Conservation (phyloP, 1,284 basidiomycete species). For the Boletus subluridellus region DNA sequence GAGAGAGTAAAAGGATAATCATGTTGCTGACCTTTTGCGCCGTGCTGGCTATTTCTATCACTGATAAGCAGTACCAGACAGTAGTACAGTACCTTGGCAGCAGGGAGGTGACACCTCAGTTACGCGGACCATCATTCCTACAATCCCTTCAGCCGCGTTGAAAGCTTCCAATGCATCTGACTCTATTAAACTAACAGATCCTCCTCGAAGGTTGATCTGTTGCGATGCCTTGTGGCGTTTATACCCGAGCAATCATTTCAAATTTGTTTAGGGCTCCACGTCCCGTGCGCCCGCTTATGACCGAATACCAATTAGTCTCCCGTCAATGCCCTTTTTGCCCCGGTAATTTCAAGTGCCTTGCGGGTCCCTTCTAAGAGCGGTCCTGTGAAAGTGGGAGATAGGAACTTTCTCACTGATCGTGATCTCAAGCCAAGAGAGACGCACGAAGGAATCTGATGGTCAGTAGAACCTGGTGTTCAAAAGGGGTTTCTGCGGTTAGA, state of each 20-base stretch:
- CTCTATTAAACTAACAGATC: neutral
- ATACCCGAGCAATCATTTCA: slow-evolving; percentile 1
- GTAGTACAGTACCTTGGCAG: neutral
- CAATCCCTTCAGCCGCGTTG: neutral
- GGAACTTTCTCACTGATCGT: neutral
- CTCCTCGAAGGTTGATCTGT: neutral
- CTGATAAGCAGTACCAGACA: neutral
- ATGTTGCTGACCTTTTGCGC: neutral
- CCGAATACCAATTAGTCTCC: neutral
- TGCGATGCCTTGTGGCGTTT: neutral
- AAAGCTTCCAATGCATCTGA: neutral
- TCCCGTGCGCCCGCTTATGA: no score
- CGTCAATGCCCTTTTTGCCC: neutral
- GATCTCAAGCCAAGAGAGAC: neutral
- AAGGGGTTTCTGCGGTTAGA: neutral
- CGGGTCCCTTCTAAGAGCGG: no score
- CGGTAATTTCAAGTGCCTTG: neutral
- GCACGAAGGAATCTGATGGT: neutral
- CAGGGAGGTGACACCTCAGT: neutral
- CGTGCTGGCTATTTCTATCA: neutral
- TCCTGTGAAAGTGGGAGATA: neutral
- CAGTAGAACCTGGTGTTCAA: neutral
- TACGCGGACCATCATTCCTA: neutral
- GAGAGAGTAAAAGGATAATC: neutral
- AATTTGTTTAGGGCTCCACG: neutral